These are phyloP conservation scores for Globisporangium splendens DNA, from an alignment of 352 stramenopile species.

Conservation along the genomic window DNA sequence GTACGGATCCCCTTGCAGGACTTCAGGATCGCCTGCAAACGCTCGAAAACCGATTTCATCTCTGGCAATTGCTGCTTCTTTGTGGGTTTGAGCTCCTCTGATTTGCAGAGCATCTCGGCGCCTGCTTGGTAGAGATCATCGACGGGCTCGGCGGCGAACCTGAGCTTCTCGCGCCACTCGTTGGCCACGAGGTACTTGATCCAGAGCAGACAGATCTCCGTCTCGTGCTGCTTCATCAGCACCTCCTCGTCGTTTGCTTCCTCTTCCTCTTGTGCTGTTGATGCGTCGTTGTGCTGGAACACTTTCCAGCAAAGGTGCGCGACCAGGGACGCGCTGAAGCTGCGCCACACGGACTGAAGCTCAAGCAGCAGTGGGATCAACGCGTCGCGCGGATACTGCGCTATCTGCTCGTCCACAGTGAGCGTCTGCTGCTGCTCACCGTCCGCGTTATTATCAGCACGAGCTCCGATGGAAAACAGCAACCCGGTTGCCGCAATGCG, in stretches of 20 bases:
- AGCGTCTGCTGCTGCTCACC: neutral
- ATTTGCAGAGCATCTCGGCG: constrained; percentile 46
- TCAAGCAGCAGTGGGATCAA: constrained; percentile 44
- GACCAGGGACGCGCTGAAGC: constrained; percentile 51
- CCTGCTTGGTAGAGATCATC: constrained; percentile 61
- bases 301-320: constrained; percentile 48
- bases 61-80: constrained; percentile 4
- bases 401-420: constrained; percentile 6
- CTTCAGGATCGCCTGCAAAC: constrained; percentile 32
- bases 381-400: constrained; percentile 27
- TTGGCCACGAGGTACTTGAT: constrained; percentile 64
- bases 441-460: neutral
- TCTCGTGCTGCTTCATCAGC: constrained; percentile 15
- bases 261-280: constrained; percentile 6
- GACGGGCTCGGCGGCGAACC: constrained; percentile 52
- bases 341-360: constrained; percentile 45
- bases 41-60: constrained; percentile 21
- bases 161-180: constrained; percentile 60
- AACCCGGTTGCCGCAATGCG: constrained; percentile 34
- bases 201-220: constrained; percentile 45
- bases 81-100: constrained; percentile 19
- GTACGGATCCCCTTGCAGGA: constrained; percentile 52
- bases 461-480: constrained; percentile 26
- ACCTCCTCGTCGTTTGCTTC: neutral
- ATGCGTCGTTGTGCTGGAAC: constrained; percentile 16